Evolutionary conservation across 2,329 filamentous ascomycete species (phyloP).

Genomic region (Xylaria sp.): DNA sequence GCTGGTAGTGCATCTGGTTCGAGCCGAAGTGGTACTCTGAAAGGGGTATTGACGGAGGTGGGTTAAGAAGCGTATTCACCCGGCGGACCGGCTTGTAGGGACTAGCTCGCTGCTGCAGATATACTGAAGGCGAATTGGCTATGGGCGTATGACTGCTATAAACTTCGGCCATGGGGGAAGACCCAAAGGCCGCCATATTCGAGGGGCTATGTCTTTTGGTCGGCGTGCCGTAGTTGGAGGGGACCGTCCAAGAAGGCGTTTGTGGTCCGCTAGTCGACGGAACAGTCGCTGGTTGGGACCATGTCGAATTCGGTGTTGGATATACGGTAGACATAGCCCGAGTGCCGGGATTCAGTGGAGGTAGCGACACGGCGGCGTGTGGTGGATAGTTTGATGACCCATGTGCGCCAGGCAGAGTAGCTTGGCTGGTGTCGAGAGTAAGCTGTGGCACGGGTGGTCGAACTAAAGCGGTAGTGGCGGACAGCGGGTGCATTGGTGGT

Average conservation of each 20-base stretch:
- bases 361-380: conserved; percentile 66
- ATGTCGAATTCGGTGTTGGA: conserved; percentile 59
- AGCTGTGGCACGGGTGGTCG: conserved; percentile 78
- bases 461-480: conserved; percentile 47
- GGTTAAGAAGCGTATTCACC: conserved; percentile 90
- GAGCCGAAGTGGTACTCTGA: conserved; percentile 77
- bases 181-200: conserved; percentile 66
- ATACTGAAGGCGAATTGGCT: conserved; percentile 86
- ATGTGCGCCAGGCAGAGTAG: conserved; percentile 43
- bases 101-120: conserved; percentile 87
- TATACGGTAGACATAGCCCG: conserved; percentile 85
- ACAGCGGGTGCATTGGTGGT: conserved; percentile 42
- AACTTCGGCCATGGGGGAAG: conserved; percentile 75
- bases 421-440: conserved; percentile 67
- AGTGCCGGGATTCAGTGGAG: conserved; percentile 68
- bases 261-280: conserved; percentile 50
- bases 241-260: conserved; percentile 48
- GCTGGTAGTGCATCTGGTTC: conserved; percentile 85
- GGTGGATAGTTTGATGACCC: conserved; percentile 55
- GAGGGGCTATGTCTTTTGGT: conserved; percentile 65
- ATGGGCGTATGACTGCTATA: conserved; percentile 72
- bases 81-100: conserved; percentile 92
- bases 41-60: conserved; percentile 82
- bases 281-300: conserved; percentile 53
- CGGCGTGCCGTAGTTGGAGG: conserved; percentile 60